Evolutionary conservation across 768 basidiomycete species (phyloP), one percentile per base, ranked within the genome.

Genomic region (Myochromella boudieri): DNA sequence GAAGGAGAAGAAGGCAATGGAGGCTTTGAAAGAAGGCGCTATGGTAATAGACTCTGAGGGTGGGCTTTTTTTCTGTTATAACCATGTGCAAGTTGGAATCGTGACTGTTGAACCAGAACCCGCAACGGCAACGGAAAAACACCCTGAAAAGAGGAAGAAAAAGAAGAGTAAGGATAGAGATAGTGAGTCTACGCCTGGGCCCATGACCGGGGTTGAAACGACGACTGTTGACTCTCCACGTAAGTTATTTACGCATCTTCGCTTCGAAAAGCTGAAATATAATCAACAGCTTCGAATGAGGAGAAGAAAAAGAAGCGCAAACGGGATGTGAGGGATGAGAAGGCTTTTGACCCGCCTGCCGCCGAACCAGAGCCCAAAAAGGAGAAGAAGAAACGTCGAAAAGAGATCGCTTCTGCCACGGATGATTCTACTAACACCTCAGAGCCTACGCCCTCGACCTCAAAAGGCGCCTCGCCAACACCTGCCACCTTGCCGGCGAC

Each of bases 281-380:
- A 42, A 48, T 21, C 44, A 12, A 39, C 44, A 44, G 51, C 49
- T 26, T 32, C 53, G 42, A 59, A 51, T 37, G 63, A 68, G 45
- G 68, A 69, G 48, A 68, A 68, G 61, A 63, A 65, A 36, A 70
- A 70, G 64, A 75, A 72, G 56, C 68, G 68, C 24, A 74, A 75
- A 52, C 66, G 67, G 6, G 65, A 73, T 24, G 60, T 59, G 14
- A 67, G 54, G 33, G 53, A 56, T 3, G 60, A 59, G 9, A 55
- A 43, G 20, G 46, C 37, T 9, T 42, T 41, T 8, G 48, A 51
- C 15, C 46, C 28, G 22, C 14, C 44, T 22, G 41, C 26, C 17
- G 42, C 40, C 31, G 39, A 33, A 22, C 53, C 57, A 24, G 60
- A 63, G 53, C 67, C 69, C 39, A 72, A 72, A 59, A 72, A 69